Evolutionary conservation across 169 alveolate genomes (phyloP).

Genomic region (Eimeria sp.): DNA sequence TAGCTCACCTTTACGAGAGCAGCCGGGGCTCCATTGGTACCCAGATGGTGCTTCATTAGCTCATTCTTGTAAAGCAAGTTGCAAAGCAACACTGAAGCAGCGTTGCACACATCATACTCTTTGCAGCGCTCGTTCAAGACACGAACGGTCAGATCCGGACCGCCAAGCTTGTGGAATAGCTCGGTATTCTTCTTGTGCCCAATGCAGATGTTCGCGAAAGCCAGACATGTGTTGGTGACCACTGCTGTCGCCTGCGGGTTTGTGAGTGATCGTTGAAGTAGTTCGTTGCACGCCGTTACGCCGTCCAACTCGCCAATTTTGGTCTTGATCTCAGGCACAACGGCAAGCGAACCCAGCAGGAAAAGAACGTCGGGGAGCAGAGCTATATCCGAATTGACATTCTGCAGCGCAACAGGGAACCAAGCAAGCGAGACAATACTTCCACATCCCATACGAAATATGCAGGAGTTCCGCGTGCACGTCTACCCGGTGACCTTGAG

Average conservation of each 20-base stretch:
- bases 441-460: background rate
- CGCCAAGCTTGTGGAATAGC: constrained; percentile 90
- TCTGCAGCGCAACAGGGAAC: constrained; percentile 17
- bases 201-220: constrained; percentile 94
- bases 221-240: constrained; percentile 94
- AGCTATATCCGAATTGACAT: constrained; percentile 80
- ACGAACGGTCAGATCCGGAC: constrained; percentile 93
- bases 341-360: constrained; percentile 79
- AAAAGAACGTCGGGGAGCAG: constrained; percentile 83
- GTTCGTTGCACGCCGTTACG: constrained; percentile 76
- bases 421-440: background rate
- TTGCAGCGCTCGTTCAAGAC: constrained; percentile 89
- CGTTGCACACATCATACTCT: constrained; percentile 93
- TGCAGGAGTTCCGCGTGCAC: background rate
- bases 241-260: constrained; percentile 78
- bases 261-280: constrained; percentile 59
- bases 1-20: constrained; percentile 90
- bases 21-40: constrained; percentile 93
- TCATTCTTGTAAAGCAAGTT: constrained; percentile 93
- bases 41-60: constrained; percentile 91
- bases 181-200: constrained; percentile 91
- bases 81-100: constrained; percentile 93
- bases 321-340: constrained; percentile 83
- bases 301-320: constrained; percentile 81
- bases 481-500: background rate